Conservation (phyloP, 257 asterid species). For the Solanum rostratum region DNA sequence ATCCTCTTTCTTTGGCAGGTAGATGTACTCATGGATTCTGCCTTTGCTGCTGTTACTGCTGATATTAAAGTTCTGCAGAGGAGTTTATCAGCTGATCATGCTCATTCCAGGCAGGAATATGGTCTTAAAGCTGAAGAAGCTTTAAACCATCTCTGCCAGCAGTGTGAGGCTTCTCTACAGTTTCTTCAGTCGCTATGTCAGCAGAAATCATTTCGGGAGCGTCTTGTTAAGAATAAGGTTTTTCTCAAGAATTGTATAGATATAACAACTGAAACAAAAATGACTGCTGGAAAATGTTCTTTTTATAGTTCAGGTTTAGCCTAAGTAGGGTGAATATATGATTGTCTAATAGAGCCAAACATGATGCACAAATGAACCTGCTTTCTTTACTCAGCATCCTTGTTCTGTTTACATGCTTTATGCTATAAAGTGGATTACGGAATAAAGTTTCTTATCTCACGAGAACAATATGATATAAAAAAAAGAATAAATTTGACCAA, state of each 20-base stretch:
- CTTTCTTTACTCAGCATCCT: not conserved
- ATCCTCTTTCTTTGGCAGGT: conserved; percentile 50
- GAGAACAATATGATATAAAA: not conserved
- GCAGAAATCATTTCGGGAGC: conserved; percentile 77
- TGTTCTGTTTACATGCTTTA: not conserved
- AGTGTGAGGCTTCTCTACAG: conserved; percentile 88
- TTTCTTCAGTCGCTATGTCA: conserved; percentile 83
- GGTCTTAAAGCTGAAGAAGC: conserved; percentile 52
- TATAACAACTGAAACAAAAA: not conserved
- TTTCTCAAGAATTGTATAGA: conserved; percentile 6
- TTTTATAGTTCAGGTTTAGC: not conserved
- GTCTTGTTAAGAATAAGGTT: conserved; percentile 87
- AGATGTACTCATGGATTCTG: conserved; percentile 73
- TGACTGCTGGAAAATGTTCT: not conserved
- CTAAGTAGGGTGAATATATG: not conserved
- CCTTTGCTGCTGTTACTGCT: conserved; percentile 66
- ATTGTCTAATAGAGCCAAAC: not conserved
- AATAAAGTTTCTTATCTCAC: not conserved
- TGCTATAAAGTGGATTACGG: not conserved
- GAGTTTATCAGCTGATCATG: conserved; percentile 48
- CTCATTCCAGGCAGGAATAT: conserved; percentile 29
- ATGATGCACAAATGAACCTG: not conserved
- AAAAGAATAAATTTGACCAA: not conserved
- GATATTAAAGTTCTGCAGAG: conserved; percentile 66
- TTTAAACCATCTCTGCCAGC: conserved; percentile 83